Conservation (phyloP, 306 rosid species). For the Macrotyloma uniflorum region DNA sequence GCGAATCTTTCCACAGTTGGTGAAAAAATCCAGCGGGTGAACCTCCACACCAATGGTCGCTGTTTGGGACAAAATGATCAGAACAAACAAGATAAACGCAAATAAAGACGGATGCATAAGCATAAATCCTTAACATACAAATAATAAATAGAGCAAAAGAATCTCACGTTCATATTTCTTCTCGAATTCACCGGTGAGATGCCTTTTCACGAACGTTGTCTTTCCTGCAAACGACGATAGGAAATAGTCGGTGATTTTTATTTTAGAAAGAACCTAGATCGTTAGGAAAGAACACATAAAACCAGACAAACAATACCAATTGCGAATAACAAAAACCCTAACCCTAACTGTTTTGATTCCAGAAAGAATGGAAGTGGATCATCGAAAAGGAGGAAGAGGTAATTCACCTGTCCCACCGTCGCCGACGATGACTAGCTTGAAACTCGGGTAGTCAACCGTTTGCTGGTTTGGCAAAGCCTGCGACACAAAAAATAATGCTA, state of each 20-base stretch:
- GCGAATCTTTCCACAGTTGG: conserved; percentile 76
- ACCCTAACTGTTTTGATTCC: not conserved
- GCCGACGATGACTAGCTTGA: conserved; percentile 89
- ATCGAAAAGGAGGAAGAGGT: not conserved
- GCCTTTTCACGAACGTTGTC: conserved; percentile 80
- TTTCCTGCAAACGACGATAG: conserved; percentile 55
- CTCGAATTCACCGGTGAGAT: conserved; percentile 82
- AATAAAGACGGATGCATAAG: not conserved
- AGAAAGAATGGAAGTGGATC: not conserved
- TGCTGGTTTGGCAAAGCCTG: conserved; percentile 84
- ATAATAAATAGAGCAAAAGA: not conserved
- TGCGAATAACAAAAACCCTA: not conserved
- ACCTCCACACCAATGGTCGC: conserved; percentile 89
- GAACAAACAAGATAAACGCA: not conserved
- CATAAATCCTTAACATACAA: not conserved
- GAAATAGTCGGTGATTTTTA: not conserved
- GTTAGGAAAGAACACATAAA: not conserved
- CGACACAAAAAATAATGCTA: not conserved
- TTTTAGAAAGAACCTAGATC: not conserved
- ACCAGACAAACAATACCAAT: not conserved
- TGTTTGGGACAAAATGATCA: conserved; percentile 17
- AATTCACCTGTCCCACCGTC: conserved; percentile 82
- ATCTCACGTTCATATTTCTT: conserved; percentile 77
- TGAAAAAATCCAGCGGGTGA: conserved; percentile 77
- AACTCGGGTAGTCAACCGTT: conserved; percentile 78